Evolutionary conservation across 192 early-diverging fungal genomes (phyloP).

Genomic region (Coemansia sp.): DNA sequence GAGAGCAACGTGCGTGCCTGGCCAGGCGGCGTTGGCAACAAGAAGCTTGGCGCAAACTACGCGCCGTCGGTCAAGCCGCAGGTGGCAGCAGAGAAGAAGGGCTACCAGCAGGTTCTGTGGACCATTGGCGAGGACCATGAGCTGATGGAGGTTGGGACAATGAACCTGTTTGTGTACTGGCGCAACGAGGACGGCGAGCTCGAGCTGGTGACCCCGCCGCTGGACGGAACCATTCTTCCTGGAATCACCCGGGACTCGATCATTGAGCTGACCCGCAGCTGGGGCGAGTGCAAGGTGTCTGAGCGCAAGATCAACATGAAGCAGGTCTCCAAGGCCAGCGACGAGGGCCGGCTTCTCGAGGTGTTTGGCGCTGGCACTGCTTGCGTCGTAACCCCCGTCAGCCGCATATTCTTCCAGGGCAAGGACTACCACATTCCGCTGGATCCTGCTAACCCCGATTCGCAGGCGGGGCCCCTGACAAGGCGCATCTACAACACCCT

Average conservation of each 20-base stretch:
- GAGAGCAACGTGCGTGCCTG: constrained; percentile 87
- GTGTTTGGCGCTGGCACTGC: constrained; percentile 97
- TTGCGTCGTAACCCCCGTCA: constrained; percentile 93
- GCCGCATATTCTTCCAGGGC: constrained; percentile 77
- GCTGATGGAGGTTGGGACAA: constrained; percentile 95
- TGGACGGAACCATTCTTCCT: constrained; percentile 94
- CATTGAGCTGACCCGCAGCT: constrained; percentile 70
- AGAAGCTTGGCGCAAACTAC: constrained; percentile 81
- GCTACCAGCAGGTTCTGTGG: constrained; percentile 96
- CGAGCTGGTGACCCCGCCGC: constrained; percentile 87
- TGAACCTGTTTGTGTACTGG: constrained; percentile 94
- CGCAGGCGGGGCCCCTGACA: constrained; percentile 86
- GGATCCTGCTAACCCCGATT: constrained; percentile 72
- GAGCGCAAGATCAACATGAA: constrained; percentile 85
- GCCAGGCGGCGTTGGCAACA: constrained; percentile 93
- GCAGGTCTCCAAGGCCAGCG: constrained; percentile 70
- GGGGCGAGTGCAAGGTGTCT: constrained; percentile 87
- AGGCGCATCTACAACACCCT: constrained; percentile 81
- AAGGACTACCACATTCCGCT: constrained; percentile 83
- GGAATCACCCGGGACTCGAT: constrained; percentile 96
- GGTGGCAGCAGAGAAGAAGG: constrained; percentile 81
- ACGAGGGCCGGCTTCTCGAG: constrained; percentile 81
- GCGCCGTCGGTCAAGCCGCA: constrained; percentile 66
- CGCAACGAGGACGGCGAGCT: constrained; percentile 78
- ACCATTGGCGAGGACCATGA: constrained; percentile 83